These are phyloP conservation scores for Neocucurbitaria cava DNA, from an alignment of 2,329 filamentous ascomycete species.

Conservation along the genomic window DNA sequence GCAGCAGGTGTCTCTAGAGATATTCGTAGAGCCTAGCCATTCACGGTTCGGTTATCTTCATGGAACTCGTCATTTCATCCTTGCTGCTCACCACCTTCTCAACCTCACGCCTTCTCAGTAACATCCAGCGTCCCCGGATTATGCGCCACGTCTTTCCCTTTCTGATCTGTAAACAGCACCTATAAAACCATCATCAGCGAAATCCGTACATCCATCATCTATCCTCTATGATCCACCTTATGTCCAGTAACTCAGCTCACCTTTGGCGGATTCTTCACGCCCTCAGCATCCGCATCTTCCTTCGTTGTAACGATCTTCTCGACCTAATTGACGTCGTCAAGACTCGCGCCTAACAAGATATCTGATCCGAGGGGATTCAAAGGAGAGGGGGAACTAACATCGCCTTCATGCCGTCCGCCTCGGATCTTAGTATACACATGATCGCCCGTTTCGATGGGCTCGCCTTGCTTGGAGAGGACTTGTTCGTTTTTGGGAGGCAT, in stretches of 20 bases:
- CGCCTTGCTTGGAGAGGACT: conserved; percentile 46
- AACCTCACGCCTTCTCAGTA: conserved; percentile 4
- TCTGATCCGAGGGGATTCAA: too few species aligned
- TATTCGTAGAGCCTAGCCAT: too few species aligned
- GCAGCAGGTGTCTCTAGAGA: too few species aligned
- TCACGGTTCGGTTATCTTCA: neutral
- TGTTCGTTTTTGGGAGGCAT: conserved; percentile 5
- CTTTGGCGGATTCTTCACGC: conserved; percentile 54
- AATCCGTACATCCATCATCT: too few species aligned
- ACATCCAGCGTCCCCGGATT: conserved; percentile 47
- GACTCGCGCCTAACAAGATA: too few species aligned
- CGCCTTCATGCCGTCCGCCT: conserved; percentile 50
- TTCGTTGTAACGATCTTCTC: conserved; percentile 48
- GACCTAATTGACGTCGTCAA: conserved; percentile 29
- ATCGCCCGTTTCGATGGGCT: conserved; percentile 51
- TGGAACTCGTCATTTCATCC: too few species aligned
- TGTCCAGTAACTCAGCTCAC: conserved; percentile 19
- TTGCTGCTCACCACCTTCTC: neutral
- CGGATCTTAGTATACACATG: conserved; percentile 51
- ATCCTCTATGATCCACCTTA: neutral
- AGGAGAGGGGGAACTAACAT: conserved; percentile 23
- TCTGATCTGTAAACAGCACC: conserved; percentile 51
- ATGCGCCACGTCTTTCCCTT: conserved; percentile 50
- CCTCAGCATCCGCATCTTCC: conserved; percentile 45
- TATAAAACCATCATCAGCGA: conserved; percentile 10